Conservation (phyloP, 2,329 filamentous ascomycete genomes). For the Phoma herbarum region DNA sequence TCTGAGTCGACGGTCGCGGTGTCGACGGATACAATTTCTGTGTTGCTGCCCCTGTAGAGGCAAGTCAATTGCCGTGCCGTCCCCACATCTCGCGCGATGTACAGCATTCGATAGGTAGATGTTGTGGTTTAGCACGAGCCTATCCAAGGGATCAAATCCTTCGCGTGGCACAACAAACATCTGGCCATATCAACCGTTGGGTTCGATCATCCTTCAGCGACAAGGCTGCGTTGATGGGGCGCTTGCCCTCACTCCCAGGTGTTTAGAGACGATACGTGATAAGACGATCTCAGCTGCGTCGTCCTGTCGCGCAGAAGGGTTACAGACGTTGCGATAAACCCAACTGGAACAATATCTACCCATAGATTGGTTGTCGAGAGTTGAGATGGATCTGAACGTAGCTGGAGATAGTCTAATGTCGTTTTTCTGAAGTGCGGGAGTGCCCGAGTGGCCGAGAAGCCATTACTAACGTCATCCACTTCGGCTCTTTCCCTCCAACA, state of each 20-base stretch:
- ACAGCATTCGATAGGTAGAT: slow-evolving; percentile 4
- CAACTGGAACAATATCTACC: too few species aligned
- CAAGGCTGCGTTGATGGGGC: neutral
- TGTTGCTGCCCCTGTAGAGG: neutral
- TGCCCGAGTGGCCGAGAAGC: neutral
- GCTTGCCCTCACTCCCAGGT: neutral
- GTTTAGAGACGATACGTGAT: neutral
- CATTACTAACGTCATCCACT: neutral
- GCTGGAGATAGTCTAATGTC: neutral
- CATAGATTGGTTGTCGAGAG: too few species aligned
- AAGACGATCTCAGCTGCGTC: neutral
- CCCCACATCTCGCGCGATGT: neutral
- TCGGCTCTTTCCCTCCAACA: neutral
- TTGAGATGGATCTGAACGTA: too few species aligned
- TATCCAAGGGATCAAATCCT: slow-evolving; percentile 6
- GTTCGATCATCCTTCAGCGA: neutral
- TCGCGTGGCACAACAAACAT: slow-evolving; percentile 2
- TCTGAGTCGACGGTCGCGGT: neutral
- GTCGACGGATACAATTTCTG: neutral
- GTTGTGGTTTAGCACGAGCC: neutral
- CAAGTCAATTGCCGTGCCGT: slow-evolving; percentile 1
- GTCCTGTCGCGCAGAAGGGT: neutral
- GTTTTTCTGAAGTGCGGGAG: neutral
- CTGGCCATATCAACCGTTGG: neutral
- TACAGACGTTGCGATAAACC: neutral